Percentiles rank a stretch among this genome's conserved stretches.
Evolutionary conservation across 805 yeast species (phyloP).

Genomic region (Wickerhamiella spandovensis): DNA sequence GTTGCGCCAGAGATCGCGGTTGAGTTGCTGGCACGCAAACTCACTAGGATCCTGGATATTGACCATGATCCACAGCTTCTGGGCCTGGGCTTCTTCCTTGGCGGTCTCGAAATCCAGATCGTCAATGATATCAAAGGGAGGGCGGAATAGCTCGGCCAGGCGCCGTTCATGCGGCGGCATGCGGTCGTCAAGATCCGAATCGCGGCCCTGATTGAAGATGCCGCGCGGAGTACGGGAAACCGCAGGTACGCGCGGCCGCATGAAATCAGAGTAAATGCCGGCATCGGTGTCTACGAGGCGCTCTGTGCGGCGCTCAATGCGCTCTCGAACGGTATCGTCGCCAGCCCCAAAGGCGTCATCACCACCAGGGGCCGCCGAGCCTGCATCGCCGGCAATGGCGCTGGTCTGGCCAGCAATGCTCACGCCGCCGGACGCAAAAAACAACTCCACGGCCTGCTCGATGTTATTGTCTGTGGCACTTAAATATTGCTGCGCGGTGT

Average conservation of each 20-base stretch:
- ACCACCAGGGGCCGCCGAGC: constrained; percentile 6
- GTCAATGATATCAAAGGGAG: constrained; percentile 83
- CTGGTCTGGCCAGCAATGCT: constrained; percentile 16
- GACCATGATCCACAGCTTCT: constrained; percentile 68
- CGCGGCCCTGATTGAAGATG: constrained; percentile 41
- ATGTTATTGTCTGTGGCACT: constrained; percentile 66
- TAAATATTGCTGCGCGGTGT: constrained; percentile 59
- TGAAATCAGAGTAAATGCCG: constrained; percentile 9
- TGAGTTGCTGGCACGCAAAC: constrained; percentile 77
- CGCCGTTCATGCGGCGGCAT: constrained; percentile 32
- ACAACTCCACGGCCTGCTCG: constrained; percentile 75
- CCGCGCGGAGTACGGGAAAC: constrained; percentile 19
- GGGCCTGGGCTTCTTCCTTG: constrained; percentile 45
- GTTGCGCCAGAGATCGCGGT: constrained; percentile 88
- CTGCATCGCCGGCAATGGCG: constrained; percentile 1
- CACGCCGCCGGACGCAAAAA: constrained; percentile 44
- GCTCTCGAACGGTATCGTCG: constrained; percentile 58
- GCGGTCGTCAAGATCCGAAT: constrained; percentile 8
- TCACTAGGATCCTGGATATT: constrained; percentile 79
- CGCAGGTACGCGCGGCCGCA: constrained; percentile 7
- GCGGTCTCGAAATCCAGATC: constrained; percentile 62
- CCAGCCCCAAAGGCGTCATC: constrained; percentile 49
- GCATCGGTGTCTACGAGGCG: constrained; percentile 45
- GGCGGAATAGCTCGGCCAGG: constrained; percentile 72
- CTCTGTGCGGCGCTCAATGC: constrained; percentile 66